Evolutionary conservation across 306 rosid species (phyloP).

Genomic region (Begonia fuchsioides): DNA sequence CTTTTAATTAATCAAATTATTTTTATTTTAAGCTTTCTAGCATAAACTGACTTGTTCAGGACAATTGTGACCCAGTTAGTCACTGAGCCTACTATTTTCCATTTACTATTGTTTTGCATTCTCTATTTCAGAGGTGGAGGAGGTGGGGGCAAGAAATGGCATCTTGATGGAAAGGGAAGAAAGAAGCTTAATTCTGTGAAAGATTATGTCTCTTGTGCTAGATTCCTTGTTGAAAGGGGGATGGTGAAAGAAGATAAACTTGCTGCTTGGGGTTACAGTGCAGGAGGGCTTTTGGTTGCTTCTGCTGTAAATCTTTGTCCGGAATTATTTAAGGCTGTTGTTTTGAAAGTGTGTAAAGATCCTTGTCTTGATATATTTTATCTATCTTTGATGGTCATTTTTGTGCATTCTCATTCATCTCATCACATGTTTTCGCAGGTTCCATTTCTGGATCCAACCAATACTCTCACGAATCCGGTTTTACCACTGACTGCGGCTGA

Average conservation of each 20-base stretch:
- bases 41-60: too few species aligned
- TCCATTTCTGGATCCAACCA: slow-evolving; percentile 76
- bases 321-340: slow-evolving; percentile 62
- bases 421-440: slow-evolving; percentile 41
- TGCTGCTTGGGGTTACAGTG: slow-evolving; percentile 84
- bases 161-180: slow-evolving; percentile 55
- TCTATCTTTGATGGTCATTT: neutral
- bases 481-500: slow-evolving; percentile 62
- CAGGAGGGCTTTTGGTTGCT: slow-evolving; percentile 91
- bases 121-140: slow-evolving; percentile 72
- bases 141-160: slow-evolving; percentile 84
- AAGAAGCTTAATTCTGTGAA: slow-evolving; percentile 59
- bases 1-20: too few species aligned
- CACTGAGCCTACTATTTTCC: too few species aligned
- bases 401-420: slow-evolving; percentile 1
- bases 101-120: neutral
- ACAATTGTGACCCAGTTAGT: too few species aligned
- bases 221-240: slow-evolving; percentile 48
- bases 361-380: neutral
- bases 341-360: slow-evolving; percentile 50
- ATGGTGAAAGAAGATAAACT: slow-evolving; percentile 62
- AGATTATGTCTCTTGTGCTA: slow-evolving; percentile 80
- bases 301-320: slow-evolving; percentile 70
- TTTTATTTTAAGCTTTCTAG: too few species aligned
- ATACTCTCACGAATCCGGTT: slow-evolving; percentile 74